These are phyloP conservation scores for Raphanus raphanistrum DNA, from an alignment of 345 rosid genomes.

Conservation along the genomic window DNA sequence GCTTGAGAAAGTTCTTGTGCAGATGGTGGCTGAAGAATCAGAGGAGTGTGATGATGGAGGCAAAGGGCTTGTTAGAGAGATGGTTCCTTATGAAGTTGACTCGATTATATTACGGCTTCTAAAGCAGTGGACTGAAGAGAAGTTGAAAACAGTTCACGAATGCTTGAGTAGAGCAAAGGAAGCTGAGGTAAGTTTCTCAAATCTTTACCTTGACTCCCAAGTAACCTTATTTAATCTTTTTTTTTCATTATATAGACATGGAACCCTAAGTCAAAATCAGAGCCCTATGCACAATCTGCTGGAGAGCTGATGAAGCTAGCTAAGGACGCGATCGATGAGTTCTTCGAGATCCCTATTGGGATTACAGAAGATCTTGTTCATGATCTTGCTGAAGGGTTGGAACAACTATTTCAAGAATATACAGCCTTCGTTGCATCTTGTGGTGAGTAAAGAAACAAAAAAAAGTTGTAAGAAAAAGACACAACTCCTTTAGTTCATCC, in stretches of 20 bases:
- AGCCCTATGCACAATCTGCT: slow-evolving; percentile 78
- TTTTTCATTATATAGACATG: slow-evolving; percentile 54
- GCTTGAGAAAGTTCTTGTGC: slow-evolving; percentile 76
- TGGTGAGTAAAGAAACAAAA: slow-evolving; percentile 48
- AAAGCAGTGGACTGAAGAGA: slow-evolving; percentile 64
- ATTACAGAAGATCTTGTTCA: slow-evolving; percentile 68
- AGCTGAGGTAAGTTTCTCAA: slow-evolving; percentile 57
- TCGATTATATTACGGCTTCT: slow-evolving; percentile 49
- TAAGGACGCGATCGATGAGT: slow-evolving; percentile 65
- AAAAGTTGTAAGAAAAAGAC: too few relatives aligned
- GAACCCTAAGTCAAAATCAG: slow-evolving; percentile 91
- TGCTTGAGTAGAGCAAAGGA: slow-evolving; percentile 60
- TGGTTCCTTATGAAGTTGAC: slow-evolving; percentile 82
- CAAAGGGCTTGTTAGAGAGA: slow-evolving; percentile 67
- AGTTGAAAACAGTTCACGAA: slow-evolving; percentile 48
- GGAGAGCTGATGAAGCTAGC: slow-evolving; percentile 62
- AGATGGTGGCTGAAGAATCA: slow-evolving; percentile 82
- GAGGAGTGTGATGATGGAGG: slow-evolving; percentile 93
- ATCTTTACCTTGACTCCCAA: neutral
- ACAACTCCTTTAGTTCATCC: too few relatives aligned
- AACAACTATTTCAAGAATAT: slow-evolving; percentile 64
- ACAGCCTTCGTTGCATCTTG: slow-evolving; percentile 72
- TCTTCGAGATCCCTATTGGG: slow-evolving; percentile 81
- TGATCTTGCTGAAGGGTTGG: slow-evolving; percentile 72
- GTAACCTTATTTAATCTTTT: neutral